Conservation (phyloP, 2,329 filamentous ascomycete species). For the Tolypocladium capitatum region DNA sequence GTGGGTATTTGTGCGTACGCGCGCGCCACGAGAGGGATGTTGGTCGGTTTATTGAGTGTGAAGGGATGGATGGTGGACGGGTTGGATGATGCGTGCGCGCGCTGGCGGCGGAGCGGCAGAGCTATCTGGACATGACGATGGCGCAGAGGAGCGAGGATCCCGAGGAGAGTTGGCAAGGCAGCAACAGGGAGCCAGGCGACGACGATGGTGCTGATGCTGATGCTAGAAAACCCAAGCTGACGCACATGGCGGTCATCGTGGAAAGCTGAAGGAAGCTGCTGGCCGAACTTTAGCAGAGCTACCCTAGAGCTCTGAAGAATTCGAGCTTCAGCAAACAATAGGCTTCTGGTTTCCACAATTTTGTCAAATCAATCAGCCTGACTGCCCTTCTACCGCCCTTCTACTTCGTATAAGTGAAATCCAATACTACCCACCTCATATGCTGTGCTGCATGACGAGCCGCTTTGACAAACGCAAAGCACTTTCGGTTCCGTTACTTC, state of each 20-base stretch:
- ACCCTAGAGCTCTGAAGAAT: background rate
- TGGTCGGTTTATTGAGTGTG: background rate
- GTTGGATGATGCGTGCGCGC: background rate
- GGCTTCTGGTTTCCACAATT: no score
- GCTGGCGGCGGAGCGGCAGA: background rate
- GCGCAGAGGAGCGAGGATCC: background rate
- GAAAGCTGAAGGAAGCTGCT: background rate
- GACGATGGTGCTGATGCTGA: background rate
- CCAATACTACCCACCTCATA: no score
- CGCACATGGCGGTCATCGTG: conserved; percentile 18
- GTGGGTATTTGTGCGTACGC: background rate
- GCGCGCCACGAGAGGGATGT: background rate
- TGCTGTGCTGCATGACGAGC: no score
- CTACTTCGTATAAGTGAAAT: no score
- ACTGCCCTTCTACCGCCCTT: no score
- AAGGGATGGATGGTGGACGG: background rate
- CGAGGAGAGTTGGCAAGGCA: background rate
- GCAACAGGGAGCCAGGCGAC: background rate
- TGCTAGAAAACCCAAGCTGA: conserved; percentile 6
- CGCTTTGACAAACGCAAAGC: no score
- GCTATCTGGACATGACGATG: background rate
- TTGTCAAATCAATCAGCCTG: no score
- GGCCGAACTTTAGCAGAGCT: background rate
- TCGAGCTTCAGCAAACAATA: no score
- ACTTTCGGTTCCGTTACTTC: no score